These are phyloP conservation scores for Francoa sonchifolia DNA, from an alignment of 441 rosid genomes.

Conservation along the genomic window DNA sequence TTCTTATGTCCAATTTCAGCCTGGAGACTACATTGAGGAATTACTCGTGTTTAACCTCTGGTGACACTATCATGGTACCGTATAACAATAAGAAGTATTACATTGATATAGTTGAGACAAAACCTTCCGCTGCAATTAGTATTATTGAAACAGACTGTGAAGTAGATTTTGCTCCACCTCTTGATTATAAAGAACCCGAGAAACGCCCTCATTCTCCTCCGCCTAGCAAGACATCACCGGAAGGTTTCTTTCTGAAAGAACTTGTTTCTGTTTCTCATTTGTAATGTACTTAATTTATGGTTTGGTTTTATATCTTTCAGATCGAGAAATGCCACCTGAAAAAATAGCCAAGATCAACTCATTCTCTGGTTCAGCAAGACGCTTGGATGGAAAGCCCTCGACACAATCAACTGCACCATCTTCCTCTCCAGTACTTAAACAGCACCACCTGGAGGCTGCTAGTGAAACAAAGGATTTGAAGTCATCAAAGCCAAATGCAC, in stretches of 20 bases:
- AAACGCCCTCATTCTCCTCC: slow-evolving; percentile 21
- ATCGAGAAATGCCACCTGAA: slow-evolving; percentile 28
- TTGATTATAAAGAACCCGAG: slow-evolving; percentile 53
- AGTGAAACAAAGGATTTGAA: slow-evolving; percentile 15
- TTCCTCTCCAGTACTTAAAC: slow-evolving; percentile 10
- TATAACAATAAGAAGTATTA: slow-evolving; percentile 51
- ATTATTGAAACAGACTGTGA: slow-evolving; percentile 63
- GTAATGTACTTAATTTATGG: too few relatives aligned
- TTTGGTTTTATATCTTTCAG: too few relatives aligned
- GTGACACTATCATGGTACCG: slow-evolving; percentile 57
- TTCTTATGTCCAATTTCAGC: slow-evolving; percentile 22
- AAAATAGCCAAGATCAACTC: slow-evolving; percentile 36
- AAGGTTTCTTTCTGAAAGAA: slow-evolving; percentile 44
- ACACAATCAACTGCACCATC: slow-evolving; percentile 14
- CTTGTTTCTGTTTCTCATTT: too few relatives aligned
- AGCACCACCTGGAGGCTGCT: slow-evolving; percentile 15
- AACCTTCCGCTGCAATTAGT: slow-evolving; percentile 48
- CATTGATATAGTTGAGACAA: slow-evolving; percentile 46
- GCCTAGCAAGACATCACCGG: slow-evolving; percentile 23
- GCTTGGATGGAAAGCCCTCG: slow-evolving; percentile 40
- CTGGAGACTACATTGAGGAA: slow-evolving; percentile 56
- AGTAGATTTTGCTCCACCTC: slow-evolving; percentile 61
- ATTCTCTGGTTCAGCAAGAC: slow-evolving; percentile 41
- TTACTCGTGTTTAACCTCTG: slow-evolving; percentile 57
- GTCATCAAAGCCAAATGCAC: slow-evolving; percentile 16